phyloP scores from a whole-genome alignment of 225 moss, liverwort and hornwort species.

The Asterella californica region DNA sequence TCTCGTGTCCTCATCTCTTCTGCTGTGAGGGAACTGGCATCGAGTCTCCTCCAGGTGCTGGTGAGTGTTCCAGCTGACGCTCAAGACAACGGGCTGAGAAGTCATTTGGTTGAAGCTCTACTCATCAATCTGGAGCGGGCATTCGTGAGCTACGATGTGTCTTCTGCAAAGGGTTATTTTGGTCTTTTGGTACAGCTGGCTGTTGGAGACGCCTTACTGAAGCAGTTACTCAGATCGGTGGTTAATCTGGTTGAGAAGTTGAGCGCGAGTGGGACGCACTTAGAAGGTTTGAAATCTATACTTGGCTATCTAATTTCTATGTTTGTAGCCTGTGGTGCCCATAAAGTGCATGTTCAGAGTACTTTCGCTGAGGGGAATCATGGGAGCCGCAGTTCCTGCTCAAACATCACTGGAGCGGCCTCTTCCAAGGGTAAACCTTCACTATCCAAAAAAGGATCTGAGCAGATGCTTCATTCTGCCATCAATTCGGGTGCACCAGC shows the following conservation, averaged over 20 bases:
- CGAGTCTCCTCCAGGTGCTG: slow-evolving; percentile 67
- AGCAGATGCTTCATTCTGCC: slow-evolving; percentile 67
- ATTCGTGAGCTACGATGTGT: slow-evolving; percentile 70
- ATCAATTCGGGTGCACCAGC: slow-evolving; percentile 58
- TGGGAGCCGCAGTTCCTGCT: slow-evolving; percentile 27
- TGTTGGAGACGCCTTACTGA: slow-evolving; percentile 61
- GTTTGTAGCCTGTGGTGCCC: slow-evolving; percentile 79
- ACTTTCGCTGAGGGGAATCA: slow-evolving; percentile 56
- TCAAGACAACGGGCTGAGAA: slow-evolving; percentile 53
- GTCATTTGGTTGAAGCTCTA: slow-evolving; percentile 76
- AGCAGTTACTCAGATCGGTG: slow-evolving; percentile 62
- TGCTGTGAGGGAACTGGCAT: slow-evolving; percentile 76
- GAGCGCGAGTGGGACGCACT: slow-evolving; percentile 50
- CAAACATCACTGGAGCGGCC: slow-evolving; percentile 25
- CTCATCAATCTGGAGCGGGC: slow-evolving; percentile 81
- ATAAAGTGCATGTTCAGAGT: slow-evolving; percentile 54
- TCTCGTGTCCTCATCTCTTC: slow-evolving; percentile 50
- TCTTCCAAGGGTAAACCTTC: slow-evolving; percentile 57
- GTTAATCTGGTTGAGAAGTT: slow-evolving; percentile 76
- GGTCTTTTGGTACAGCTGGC: slow-evolving; percentile 80
- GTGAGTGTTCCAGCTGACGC: slow-evolving; percentile 51
- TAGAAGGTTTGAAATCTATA: slow-evolving; percentile 72
- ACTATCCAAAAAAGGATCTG: slow-evolving; percentile 60
- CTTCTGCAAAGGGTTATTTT: slow-evolving; percentile 84
- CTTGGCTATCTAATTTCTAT: slow-evolving; percentile 75